phyloP scores from a whole-genome alignment of 2,329 filamentous ascomycete genomes.

The Tolypocladium sp. region DNA sequence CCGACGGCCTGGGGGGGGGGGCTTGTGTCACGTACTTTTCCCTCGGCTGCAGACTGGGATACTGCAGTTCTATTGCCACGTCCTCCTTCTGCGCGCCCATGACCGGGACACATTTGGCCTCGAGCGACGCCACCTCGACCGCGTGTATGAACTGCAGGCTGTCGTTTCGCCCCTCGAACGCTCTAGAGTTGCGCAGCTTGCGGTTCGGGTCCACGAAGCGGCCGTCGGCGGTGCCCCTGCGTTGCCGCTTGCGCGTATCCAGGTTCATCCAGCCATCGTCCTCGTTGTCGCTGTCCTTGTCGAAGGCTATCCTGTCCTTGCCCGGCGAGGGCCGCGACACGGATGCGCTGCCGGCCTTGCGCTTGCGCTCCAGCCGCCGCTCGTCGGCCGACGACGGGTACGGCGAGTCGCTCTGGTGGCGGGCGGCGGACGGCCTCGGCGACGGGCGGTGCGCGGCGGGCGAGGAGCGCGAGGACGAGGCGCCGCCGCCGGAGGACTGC shows the following conservation, averaged over 20 bases:
- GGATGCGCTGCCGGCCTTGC: constrained; percentile 30
- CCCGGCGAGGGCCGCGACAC: constrained; percentile 31
- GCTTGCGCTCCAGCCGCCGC: constrained; percentile 33
- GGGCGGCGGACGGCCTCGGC: constrained; percentile 26
- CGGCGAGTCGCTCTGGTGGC: constrained; percentile 32
- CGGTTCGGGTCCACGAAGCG: constrained; percentile 36
- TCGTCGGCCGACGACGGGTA: constrained; percentile 31
- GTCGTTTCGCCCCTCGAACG: constrained; percentile 33
- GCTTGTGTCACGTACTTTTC: constrained; percentile 52
- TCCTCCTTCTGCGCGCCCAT: constrained; percentile 41
- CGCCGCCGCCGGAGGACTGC: constrained; percentile 8
- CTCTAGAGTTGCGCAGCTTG: constrained; percentile 33
- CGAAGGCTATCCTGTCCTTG: constrained; percentile 39
- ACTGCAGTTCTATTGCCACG: constrained; percentile 63
- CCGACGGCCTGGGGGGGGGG: neutral
- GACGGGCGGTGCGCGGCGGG: constrained; percentile 27
- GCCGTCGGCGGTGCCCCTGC: constrained; percentile 29
- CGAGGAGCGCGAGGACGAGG: constrained; percentile 20
- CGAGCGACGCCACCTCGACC: constrained; percentile 43
- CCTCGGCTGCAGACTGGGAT: constrained; percentile 63
- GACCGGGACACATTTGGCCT: constrained; percentile 40
- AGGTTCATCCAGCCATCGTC: constrained; percentile 44
- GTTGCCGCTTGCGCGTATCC: constrained; percentile 38
- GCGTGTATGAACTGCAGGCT: constrained; percentile 47
- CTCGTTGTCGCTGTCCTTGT: constrained; percentile 40